Conservation (phyloP, 306 rosid genomes). For the Prinsepia uniflora region DNA sequence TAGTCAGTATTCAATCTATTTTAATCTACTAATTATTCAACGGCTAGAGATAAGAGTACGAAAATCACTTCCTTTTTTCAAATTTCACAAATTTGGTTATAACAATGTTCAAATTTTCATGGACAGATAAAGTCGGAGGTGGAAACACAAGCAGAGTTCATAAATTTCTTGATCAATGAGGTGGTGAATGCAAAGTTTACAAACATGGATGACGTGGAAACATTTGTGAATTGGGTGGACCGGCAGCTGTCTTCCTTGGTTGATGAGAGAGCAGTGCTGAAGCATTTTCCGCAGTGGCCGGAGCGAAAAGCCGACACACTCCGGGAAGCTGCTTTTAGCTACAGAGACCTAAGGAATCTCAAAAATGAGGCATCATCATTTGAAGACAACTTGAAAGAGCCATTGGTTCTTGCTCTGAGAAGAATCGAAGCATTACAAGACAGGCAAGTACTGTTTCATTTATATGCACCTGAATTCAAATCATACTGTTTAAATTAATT, state of each 20-base stretch:
- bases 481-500: too few species aligned
- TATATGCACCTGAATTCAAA: neutral
- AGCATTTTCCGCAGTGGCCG: constrained; percentile 88
- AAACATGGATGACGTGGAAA: constrained; percentile 63
- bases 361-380: constrained; percentile 52
- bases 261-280: constrained; percentile 79
- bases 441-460: constrained; percentile 59
- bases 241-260: constrained; percentile 66
- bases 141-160: constrained; percentile 67
- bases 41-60: too few species aligned
- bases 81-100: neutral
- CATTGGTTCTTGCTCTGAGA: constrained; percentile 44
- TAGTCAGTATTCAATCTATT: too few species aligned
- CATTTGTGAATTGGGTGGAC: constrained; percentile 79
- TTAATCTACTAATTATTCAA: too few species aligned
- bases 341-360: constrained; percentile 65
- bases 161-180: constrained; percentile 52
- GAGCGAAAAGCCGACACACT: constrained; percentile 81
- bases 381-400: constrained; percentile 64
- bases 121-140: constrained; percentile 80
- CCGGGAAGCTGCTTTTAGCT: constrained; percentile 80
- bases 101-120: neutral
- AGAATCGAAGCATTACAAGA: constrained; percentile 84
- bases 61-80: neutral
- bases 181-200: constrained; percentile 51